phyloP scores from a whole-genome alignment of 2,329 filamentous ascomycete genomes.

The Zarea fungicola region DNA sequence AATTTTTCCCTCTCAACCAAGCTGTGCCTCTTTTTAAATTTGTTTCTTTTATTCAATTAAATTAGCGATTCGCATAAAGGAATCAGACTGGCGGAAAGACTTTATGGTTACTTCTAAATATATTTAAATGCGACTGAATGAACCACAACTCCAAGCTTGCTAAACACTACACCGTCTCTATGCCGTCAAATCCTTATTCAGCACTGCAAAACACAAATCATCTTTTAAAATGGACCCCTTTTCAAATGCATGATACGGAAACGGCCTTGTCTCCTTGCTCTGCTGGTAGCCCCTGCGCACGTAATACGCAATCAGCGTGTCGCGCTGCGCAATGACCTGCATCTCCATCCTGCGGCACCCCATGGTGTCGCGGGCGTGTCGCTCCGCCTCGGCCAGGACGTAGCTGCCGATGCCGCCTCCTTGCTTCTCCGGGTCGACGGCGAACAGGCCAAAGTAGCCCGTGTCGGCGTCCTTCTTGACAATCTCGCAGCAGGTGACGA shows the following conservation, averaged over 20 bases:
- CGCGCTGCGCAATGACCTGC: conserved; percentile 37
- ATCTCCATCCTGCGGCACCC: conserved; percentile 35
- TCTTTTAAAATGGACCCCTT: conserved; percentile 34
- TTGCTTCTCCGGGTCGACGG: conserved; percentile 38
- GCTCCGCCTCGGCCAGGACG: conserved; percentile 38
- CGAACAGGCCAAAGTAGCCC: conserved; percentile 44
- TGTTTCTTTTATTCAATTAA: too few relatives aligned
- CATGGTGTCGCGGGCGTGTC: conserved; percentile 28
- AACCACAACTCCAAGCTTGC: background rate
- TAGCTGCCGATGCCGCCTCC: conserved; percentile 38
- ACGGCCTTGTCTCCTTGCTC: conserved; percentile 35
- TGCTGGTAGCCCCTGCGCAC: conserved; percentile 35
- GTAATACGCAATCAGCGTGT: conserved; percentile 44
- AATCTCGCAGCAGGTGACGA: conserved; percentile 43
- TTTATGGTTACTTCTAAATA: background rate
- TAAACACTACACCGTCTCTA: background rate
- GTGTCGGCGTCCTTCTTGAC: conserved; percentile 22
- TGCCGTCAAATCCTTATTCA: conserved; percentile 33
- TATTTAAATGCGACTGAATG: background rate
- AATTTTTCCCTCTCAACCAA: too few relatives aligned
- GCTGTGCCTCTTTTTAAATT: too few relatives aligned
- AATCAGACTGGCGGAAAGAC: too few relatives aligned
- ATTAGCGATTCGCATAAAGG: too few relatives aligned
- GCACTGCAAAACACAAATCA: conserved; percentile 37
- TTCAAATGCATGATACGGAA: conserved; percentile 35